Percentiles rank a stretch among this genome's conserved stretches.
These are phyloP conservation scores for Brettanomyces custersianus DNA, from an alignment of 805 yeast species.

Conservation along the genomic window DNA sequence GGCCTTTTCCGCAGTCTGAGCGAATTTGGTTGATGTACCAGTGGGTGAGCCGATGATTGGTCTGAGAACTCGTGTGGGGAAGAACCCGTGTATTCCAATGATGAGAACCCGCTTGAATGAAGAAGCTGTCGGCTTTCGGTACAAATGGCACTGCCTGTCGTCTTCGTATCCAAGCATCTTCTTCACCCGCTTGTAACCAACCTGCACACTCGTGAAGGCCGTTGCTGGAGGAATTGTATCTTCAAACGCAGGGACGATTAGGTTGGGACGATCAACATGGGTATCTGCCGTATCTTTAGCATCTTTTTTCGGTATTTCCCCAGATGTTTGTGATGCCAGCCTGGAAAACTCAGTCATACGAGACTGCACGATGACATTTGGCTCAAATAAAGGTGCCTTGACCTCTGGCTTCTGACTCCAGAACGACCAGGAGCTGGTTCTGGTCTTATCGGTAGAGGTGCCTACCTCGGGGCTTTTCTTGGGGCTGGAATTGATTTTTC, in stretches of 20 bases:
- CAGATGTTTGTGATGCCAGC: neutral
- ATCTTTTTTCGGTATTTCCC: neutral
- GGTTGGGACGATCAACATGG: slow-evolving; percentile 9
- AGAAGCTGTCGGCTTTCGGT: slow-evolving; percentile 14
- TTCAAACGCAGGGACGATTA: slow-evolving; percentile 22
- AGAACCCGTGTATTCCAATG: slow-evolving; percentile 93
- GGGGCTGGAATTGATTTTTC: neutral
- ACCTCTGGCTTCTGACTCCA: slow-evolving; percentile 13
- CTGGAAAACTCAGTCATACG: neutral
- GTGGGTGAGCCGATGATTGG: slow-evolving; percentile 92
- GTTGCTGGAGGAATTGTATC: slow-evolving; percentile 18
- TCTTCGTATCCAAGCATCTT: slow-evolving; percentile 11
- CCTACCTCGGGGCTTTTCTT: neutral
- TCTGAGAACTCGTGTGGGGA: slow-evolving; percentile 79
- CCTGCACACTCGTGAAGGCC: slow-evolving; percentile 7
- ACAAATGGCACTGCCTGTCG: slow-evolving; percentile 10
- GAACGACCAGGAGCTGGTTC: slow-evolving; percentile 22
- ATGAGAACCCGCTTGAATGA: slow-evolving; percentile 54
- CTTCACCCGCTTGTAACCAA: slow-evolving; percentile 11
- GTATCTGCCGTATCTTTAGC: neutral
- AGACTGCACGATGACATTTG: slow-evolving; percentile 4
- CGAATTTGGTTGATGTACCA: slow-evolving; percentile 87
- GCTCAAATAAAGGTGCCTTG: neutral
- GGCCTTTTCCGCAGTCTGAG: slow-evolving; percentile 80
- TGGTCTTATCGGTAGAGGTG: slow-evolving; percentile 5